Evolutionary conservation across 352 stramenopile species (phyloP).

Genomic region (Phytophthora idaei): DNA sequence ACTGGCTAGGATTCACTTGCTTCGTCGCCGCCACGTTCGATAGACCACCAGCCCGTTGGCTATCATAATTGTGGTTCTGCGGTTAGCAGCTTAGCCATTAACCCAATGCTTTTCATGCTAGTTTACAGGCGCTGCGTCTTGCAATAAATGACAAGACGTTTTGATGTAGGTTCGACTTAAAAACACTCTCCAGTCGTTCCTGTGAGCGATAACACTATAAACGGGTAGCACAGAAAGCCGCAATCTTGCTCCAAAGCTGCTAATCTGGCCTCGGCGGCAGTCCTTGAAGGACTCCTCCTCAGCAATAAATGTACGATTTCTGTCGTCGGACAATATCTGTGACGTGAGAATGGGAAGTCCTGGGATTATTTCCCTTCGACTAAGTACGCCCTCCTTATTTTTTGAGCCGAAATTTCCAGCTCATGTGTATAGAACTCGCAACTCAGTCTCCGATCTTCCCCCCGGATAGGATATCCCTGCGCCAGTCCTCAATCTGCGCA

Average conservation of each 20-base stretch:
- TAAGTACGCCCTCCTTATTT: slow-evolving; percentile 10
- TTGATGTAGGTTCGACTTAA: too few species aligned
- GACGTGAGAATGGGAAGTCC: slow-evolving; percentile 16
- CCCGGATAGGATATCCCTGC: slow-evolving; percentile 7
- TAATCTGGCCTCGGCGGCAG: too few species aligned
- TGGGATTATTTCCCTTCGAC: slow-evolving; percentile 6
- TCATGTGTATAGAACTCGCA: slow-evolving; percentile 24
- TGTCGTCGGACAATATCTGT: slow-evolving; percentile 6
- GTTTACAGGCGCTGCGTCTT: too few species aligned
- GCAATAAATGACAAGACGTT: too few species aligned
- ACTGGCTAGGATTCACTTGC: neutral
- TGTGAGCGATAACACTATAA: too few species aligned
- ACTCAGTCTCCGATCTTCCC: slow-evolving; percentile 29
- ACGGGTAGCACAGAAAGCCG: too few species aligned
- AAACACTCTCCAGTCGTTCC: too few species aligned
- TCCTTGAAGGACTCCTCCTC: too few species aligned
- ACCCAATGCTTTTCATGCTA: too few species aligned
- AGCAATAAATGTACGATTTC: neutral
- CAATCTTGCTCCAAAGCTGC: too few species aligned
- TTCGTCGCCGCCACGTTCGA: neutral
- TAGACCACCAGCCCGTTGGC: neutral
- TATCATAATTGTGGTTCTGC: too few species aligned
- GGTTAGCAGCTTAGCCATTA: too few species aligned
- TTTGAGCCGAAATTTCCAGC: slow-evolving; percentile 17
- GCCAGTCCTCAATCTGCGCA: slow-evolving; percentile 28